A percentile compares a stretch with the other conserved stretches of the same genome.
Evolutionary conservation across 139 green algal species (phyloP).

Genomic region (Chlamydomonas urium): DNA sequence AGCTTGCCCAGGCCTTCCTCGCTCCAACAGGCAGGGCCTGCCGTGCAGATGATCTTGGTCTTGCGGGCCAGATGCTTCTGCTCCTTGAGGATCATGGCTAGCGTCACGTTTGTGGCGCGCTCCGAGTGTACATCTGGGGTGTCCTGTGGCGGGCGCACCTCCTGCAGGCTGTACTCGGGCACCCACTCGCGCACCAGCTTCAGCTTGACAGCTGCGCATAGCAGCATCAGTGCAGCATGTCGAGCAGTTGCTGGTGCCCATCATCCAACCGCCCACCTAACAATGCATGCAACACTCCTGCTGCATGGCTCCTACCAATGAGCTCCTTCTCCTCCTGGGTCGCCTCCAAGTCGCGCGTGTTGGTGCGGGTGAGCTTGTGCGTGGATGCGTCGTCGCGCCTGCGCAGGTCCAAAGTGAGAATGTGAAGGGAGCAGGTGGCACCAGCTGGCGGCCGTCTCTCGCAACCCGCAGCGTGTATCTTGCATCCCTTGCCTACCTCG

Average conservation of each 20-base stretch:
- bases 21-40: conserved; percentile 57
- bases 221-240: background rate
- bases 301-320: conserved; percentile 2
- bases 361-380: too few species aligned
- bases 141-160: conserved; percentile 31
- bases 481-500: too few species aligned
- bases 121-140: conserved; percentile 41
- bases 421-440: too few species aligned
- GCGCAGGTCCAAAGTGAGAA: too few species aligned
- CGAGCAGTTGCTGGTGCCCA: too few species aligned
- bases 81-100: conserved; percentile 46
- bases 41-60: conserved; percentile 71
- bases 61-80: conserved; percentile 46
- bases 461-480: too few species aligned
- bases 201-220: conserved; percentile 35
- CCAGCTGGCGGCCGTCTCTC: too few species aligned
- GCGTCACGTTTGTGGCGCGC: conserved; percentile 44
- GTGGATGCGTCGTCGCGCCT: too few species aligned
- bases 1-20: conserved; percentile 50
- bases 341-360: too few species aligned
- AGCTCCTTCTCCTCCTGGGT: conserved; percentile 5
- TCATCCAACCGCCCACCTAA: too few species aligned
- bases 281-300: background rate
- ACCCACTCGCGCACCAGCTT: conserved; percentile 40
- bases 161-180: conserved; percentile 40